phyloP scores from a whole-genome alignment of 1,284 basidiomycete genomes.

The Ganoderma boninense region DNA sequence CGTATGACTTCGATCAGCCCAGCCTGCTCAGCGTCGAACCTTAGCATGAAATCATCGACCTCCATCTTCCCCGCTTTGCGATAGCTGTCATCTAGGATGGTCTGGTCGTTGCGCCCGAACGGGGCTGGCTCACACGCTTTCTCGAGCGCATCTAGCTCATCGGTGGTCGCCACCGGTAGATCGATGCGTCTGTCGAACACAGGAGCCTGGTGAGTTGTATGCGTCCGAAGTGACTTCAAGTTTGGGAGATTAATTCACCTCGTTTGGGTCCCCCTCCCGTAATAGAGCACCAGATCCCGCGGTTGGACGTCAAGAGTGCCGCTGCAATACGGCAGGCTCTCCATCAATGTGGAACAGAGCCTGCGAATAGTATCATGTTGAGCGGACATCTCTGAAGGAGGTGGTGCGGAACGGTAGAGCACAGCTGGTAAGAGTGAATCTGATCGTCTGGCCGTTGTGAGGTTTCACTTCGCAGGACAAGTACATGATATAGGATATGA shows the following conservation, averaged over 20 bases:
- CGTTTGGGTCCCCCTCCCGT: background rate
- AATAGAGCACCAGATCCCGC: background rate
- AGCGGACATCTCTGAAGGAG: background rate
- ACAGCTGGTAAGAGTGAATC: no score
- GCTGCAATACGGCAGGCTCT: background rate
- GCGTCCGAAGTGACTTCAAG: background rate
- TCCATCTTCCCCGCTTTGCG: conserved; percentile 37
- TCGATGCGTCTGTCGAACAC: background rate
- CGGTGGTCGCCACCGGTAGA: background rate
- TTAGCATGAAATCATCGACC: conserved; percentile 20
- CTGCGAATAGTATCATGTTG: background rate
- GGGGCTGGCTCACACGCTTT: conserved; percentile 32
- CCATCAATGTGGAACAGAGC: background rate
- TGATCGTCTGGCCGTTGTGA: no score
- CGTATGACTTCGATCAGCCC: conserved; percentile 6
- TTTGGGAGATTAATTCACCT: background rate
- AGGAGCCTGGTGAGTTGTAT: background rate
- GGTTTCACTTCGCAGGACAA: no score
- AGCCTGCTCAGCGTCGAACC: conserved; percentile 21
- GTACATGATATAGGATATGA: no score
- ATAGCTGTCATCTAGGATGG: conserved; percentile 34
- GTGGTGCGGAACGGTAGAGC: no score
- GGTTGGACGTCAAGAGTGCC: background rate
- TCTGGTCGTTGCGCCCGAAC: conserved; percentile 31
- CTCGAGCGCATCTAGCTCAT: conserved; percentile 12